Conservation (phyloP, 164 flowering plant species). For the Warburgia ugandensis region DNA sequence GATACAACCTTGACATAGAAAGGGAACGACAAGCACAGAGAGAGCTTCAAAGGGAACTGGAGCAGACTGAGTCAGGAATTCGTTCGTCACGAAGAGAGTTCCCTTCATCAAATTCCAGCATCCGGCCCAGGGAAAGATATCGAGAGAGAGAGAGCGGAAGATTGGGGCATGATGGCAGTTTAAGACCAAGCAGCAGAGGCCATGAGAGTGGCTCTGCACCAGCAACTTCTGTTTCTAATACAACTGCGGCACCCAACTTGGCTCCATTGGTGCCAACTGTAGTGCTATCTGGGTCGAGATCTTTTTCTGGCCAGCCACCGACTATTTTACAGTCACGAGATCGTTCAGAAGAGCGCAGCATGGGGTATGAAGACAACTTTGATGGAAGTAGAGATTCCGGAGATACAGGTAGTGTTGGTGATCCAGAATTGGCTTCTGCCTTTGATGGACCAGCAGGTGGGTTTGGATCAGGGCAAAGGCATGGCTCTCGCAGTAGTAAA, state of each 20-base stretch:
- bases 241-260: constrained; percentile 20
- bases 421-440: constrained; percentile 51
- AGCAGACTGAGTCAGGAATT: constrained; percentile 79
- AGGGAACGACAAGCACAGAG: constrained; percentile 89
- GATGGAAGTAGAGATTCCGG: constrained; percentile 90
- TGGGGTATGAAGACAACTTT: constrained; percentile 66
- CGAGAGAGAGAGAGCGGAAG: constrained; percentile 82
- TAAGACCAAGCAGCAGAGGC: constrained; percentile 38
- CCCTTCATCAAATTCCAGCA: constrained; percentile 51
- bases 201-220: constrained; percentile 22
- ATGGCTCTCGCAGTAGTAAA: constrained; percentile 68
- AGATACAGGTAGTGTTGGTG: constrained; percentile 79
- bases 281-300: constrained; percentile 51
- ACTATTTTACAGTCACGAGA: constrained; percentile 77
- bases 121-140: constrained; percentile 65
- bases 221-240: constrained; percentile 25
- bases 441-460: constrained; percentile 54
- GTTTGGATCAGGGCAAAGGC: constrained; percentile 52
- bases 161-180: constrained; percentile 43
- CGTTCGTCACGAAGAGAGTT: constrained; percentile 67
- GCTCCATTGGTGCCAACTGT: constrained; percentile 33
- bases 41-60: constrained; percentile 83
- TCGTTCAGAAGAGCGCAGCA: constrained; percentile 55
- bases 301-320: constrained; percentile 63
- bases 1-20: constrained; percentile 79